Base-by-base conservation (phyloP, 2,329 filamentous ascomycete genomes). In the Fusarium globosum region DNA sequence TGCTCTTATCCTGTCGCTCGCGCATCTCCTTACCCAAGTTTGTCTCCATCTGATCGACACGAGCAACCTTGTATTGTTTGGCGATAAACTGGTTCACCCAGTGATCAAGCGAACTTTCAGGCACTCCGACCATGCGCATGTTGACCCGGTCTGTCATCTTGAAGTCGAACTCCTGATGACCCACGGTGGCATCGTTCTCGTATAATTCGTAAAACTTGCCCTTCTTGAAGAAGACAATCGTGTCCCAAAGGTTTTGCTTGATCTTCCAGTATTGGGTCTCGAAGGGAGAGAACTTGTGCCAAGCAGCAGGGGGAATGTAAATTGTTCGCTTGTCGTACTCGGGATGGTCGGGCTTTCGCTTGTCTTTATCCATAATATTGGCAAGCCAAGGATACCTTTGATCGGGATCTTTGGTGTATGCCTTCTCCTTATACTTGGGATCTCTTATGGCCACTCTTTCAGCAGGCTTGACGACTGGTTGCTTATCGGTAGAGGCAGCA, bases 241-340 rank as follows among this genome's bases (percentile, higher is more conserved):
- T 98, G 75, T 98, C 95, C 93, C 94, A 98, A 74, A 97, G 94
- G 77, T 98, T 98, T 82, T 95, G 93, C 85, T 99, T 99, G 82
- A 99, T 98, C 79, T 97, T 94, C 96, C 96, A 99, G 81, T 99
- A 99, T 80, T 99, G 96, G 82, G 95, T 97, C 83, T 99, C 96
- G 74, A 99, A 99, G 0, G 96, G 90, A 0, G 95, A 97, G 80
- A 99, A 98, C 33, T 93, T 92, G 36, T 85, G 84, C 91, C 92
- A 97, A 1, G 94, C 94, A 39, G 86, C 80, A 0, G 94, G 93
- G 1, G 96, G 96, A 39, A 99, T 93, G 81, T 92, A 97, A n/a
- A 99, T 88, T 1, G 95, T 97, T 26, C 94, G 89, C 14, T 94
- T 94, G 77, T 99, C 95, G 77, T 96, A 97, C 64, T 99, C 96